Evolutionary conservation across 352 stramenopile species (phyloP), one percentile per base, ranked within the genome.

Genomic region (Phytophthora hybrid): DNA sequence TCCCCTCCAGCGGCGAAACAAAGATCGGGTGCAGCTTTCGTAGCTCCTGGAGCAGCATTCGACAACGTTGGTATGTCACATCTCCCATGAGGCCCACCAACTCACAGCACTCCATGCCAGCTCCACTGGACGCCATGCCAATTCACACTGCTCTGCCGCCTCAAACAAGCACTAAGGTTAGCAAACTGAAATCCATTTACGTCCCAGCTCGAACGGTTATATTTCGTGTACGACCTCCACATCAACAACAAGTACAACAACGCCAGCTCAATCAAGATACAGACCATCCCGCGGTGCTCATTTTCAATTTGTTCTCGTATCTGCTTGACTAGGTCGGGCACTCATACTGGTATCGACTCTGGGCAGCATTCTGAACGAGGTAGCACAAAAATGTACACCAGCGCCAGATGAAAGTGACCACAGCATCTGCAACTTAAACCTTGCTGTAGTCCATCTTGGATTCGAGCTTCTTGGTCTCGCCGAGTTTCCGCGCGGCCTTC

Each of bases 401-500:
- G 32, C 26, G 37, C 41, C 19, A 46, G 21, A 66, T 14, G 34
- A 37, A 23, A 63, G 29, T 37, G 55, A 31, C 4, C 31, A 58
- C 51, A 46, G 56, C 23, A 46, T 41, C 11, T 46, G 37, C 37
- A 56, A 57, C 53, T 78, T 99, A 99, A 74, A 99, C 97, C 88
- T 99, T 99, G 86, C 90, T 98, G 86, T 99, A 99, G 85, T 99
- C 98, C 83, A 99, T 96, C 89, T 99, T 99, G 60, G 92, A 99
- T 88, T 99, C 98, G 52, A 99, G 92, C 85, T 99, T 99, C 95
- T 99, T 99, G 65, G 93, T 98, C 72, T 99, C 98, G 34, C 93
- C 93, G 74, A 99, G 93, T 90, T 99, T 99, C 63, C 98, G 92
- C 56, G 97, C 98, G 3, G 98, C 98, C 91, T 99, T 99, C 97